Base-by-base conservation (phyloP, 176 grass and related monocot genomes). In the Lolium perenne region DNA sequence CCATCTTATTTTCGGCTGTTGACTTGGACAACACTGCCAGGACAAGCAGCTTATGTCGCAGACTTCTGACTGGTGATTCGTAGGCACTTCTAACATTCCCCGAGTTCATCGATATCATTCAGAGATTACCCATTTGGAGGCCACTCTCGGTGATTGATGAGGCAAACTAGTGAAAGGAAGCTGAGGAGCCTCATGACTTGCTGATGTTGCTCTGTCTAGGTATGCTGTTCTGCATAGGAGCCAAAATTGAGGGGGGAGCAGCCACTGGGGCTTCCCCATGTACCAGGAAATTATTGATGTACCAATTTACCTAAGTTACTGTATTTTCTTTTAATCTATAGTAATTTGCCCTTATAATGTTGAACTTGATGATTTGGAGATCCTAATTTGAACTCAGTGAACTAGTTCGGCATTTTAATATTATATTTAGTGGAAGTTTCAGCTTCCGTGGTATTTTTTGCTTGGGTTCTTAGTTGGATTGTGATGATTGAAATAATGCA, bases 11-110 rank as follows among this genome's bases (percentile, higher is more conserved):
- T 89, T 89, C 81, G 54, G 84, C 71, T 86, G 89, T 72, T 91
- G 86, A 82, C 89, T 80, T 94, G 88, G 86, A 91, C 83, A 88
- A 86, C 38, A 82, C 84, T 84, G 80, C 88, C 86, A 91, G 80
- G 86, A 41, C 64, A 83, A 61, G 64, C 86, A 88, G 89, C 69
- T 55, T 80, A 56, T 71, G 78, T 87, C 43, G 72, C 10, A 48
- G n/a, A 81, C 46, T 75, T 82, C 82, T 87, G 87, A 84, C 77
- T 61, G 59, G 79, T 76, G 82, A 81, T 91, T 80, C 58, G 75
- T 85, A 80, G 92, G 77, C 77, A 81, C 84, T 73, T 78, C 91
- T 87, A 87, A 87, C 83, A 81, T 66, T 66, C 79, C 29, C 77
- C 46, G 11, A 76, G 80, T 82, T 84, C 74, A 83, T 73, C 23